These are phyloP conservation scores for Solanum neorickii DNA, from an alignment of 257 asterid species.

Conservation along the genomic window DNA sequence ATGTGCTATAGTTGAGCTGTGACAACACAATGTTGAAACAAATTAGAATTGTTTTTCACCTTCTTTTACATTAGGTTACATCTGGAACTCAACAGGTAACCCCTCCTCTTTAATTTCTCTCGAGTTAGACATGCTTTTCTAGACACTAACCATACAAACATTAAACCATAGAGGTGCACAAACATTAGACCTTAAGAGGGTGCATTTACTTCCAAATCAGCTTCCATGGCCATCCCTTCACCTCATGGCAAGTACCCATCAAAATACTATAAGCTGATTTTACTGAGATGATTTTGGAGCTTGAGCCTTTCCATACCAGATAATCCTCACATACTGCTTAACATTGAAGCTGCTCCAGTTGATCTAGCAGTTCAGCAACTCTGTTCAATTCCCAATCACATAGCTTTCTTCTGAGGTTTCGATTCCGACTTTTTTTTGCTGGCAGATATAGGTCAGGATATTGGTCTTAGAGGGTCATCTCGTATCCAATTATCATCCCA, in stretches of 20 bases:
- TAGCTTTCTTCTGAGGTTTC: not conserved
- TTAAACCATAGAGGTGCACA: not conserved
- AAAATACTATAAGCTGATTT: not conserved
- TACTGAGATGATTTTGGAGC: not conserved
- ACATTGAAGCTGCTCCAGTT: not conserved
- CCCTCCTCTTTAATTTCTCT: not conserved
- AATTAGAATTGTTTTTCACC: not conserved
- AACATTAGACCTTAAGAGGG: not conserved
- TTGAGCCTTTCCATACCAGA: not conserved
- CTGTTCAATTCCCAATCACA: not conserved
- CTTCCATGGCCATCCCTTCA: not conserved
- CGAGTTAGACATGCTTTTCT: not conserved
- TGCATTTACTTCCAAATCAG: not conserved
- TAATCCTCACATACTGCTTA: not conserved
- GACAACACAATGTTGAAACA: not conserved
- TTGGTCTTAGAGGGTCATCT: not conserved
- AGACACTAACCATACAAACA: not conserved
- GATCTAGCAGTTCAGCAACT: not conserved
- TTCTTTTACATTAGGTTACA: not conserved
- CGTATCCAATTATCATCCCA: not conserved
- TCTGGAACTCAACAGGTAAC: not conserved
- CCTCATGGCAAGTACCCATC: not conserved
- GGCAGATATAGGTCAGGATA: not conserved
- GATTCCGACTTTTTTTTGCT: not conserved
- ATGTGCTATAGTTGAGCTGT: not conserved